These are phyloP conservation scores for Salix brachista DNA, from an alignment of 345 rosid genomes.

Conservation along the genomic window DNA sequence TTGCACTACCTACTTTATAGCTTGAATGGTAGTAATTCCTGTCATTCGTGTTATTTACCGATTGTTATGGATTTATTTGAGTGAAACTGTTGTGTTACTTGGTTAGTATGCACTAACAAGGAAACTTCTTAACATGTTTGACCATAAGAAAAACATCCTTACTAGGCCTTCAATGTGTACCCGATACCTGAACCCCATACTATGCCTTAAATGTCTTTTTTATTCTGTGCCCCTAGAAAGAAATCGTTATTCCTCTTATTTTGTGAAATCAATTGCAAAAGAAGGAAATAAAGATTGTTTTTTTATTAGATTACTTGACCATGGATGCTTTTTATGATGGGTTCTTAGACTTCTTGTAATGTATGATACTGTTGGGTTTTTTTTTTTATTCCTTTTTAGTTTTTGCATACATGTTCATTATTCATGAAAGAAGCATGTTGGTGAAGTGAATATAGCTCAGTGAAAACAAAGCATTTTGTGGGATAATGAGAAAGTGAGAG, in stretches of 20 bases:
- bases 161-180: not conserved
- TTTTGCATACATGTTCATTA: not conserved
- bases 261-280: not conserved
- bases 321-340: not conserved
- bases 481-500: not conserved
- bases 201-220: not conserved
- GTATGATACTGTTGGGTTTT: not conserved
- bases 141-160: not conserved
- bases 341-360: not conserved
- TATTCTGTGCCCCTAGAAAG: not conserved
- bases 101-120: constrained; percentile 1
- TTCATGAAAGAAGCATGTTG: not conserved
- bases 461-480: not conserved
- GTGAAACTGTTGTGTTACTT: constrained; percentile 4
- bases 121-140: not conserved
- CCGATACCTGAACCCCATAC: not conserved
- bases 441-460: not conserved
- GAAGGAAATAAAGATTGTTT: not conserved
- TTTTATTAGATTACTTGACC: not conserved
- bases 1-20: constrained; percentile 43
- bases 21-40: constrained; percentile 44
- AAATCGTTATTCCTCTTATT: not conserved
- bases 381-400: not conserved
- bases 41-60: constrained; percentile 28
- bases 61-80: constrained; percentile 16